phyloP scores from a whole-genome alignment of 352 stramenopile genomes.

The Globisporangium mamillatum region DNA sequence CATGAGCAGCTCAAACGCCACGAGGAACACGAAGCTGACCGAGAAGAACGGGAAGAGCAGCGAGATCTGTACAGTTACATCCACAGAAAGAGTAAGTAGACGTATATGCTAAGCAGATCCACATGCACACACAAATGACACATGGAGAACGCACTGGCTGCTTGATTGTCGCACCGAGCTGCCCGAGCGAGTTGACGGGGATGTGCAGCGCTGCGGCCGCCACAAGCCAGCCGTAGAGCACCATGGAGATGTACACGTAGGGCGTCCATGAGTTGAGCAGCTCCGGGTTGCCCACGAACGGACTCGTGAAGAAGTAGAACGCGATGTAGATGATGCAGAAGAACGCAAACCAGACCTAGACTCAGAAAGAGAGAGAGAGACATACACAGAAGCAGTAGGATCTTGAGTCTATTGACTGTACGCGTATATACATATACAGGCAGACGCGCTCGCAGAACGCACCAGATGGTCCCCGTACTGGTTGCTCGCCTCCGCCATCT shows the following conservation, averaged over 20 bases:
- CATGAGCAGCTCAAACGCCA: conserved; percentile 70
- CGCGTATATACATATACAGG: background rate
- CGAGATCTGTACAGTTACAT: conserved; percentile 39
- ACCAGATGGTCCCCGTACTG: conserved; percentile 19
- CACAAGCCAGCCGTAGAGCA: conserved; percentile 82
- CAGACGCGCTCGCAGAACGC: background rate
- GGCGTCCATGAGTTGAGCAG: conserved; percentile 83
- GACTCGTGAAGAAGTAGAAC: conserved; percentile 89
- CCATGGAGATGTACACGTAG: conserved; percentile 88
- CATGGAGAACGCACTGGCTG: conserved; percentile 49
- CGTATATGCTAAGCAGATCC: no score
- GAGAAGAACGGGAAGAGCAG: conserved; percentile 87
- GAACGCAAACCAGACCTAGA: conserved; percentile 79
- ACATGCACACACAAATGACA: background rate
- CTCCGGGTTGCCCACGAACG: conserved; percentile 83
- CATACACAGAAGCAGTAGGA: background rate
- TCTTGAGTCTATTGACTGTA: background rate
- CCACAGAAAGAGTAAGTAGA: no score
- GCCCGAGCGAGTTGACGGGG: conserved; percentile 61
- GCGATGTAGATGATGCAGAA: conserved; percentile 78
- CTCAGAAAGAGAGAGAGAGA: background rate
- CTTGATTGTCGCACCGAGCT: conserved; percentile 81
- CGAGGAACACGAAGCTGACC: conserved; percentile 72
- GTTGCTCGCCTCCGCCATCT: conserved; percentile 1
- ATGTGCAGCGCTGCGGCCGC: conserved; percentile 73